Evolutionary conservation across 1,284 basidiomycete species (phyloP).

Genomic region (Cutaneotrichosporon dermatis): DNA sequence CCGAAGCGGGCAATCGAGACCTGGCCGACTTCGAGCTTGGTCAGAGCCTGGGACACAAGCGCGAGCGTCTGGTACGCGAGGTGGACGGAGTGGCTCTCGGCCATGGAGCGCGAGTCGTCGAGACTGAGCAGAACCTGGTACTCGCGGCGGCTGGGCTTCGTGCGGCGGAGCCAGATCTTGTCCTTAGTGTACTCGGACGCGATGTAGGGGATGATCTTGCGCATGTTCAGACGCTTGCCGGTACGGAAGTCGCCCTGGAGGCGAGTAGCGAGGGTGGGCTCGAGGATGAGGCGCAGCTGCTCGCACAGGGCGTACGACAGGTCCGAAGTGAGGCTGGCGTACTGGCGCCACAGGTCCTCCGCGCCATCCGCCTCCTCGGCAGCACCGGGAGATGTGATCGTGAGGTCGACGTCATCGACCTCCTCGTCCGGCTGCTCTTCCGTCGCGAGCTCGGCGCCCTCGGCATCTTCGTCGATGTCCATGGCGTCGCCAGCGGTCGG

Average conservation of each 20-base stretch:
- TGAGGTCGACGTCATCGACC: slow-evolving; percentile 55
- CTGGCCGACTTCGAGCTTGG: slow-evolving; percentile 90
- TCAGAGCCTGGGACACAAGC: slow-evolving; percentile 84
- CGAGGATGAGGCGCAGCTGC: slow-evolving; percentile 92
- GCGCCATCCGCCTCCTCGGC: slow-evolving; percentile 42
- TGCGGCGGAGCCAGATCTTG: slow-evolving; percentile 97
- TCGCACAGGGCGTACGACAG: slow-evolving; percentile 90
- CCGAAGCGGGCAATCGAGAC: slow-evolving; percentile 91
- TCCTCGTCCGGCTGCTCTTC: slow-evolving; percentile 31
- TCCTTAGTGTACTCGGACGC: slow-evolving; percentile 99
- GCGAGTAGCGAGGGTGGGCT: slow-evolving; percentile 89
- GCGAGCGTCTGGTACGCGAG: slow-evolving; percentile 92
- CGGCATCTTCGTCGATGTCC: slow-evolving; percentile 35
- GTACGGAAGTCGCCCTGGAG: slow-evolving; percentile 96
- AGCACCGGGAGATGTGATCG: slow-evolving; percentile 53
- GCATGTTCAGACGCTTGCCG: slow-evolving; percentile 98
- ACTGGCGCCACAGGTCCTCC: slow-evolving; percentile 81
- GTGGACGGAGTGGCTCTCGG: slow-evolving; percentile 86
- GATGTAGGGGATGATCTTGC: slow-evolving; percentile 97
- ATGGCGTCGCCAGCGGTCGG: slow-evolving; percentile 29
- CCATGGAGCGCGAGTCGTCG: slow-evolving; percentile 96
- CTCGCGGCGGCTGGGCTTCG: slow-evolving; percentile 86
- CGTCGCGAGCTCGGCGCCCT: slow-evolving; percentile 40
- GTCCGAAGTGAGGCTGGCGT: slow-evolving; percentile 84
- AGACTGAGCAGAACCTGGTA: slow-evolving; percentile 94